phyloP scores from a whole-genome alignment of 768 basidiomycete genomes.

The Termitomyces sp. region DNA sequence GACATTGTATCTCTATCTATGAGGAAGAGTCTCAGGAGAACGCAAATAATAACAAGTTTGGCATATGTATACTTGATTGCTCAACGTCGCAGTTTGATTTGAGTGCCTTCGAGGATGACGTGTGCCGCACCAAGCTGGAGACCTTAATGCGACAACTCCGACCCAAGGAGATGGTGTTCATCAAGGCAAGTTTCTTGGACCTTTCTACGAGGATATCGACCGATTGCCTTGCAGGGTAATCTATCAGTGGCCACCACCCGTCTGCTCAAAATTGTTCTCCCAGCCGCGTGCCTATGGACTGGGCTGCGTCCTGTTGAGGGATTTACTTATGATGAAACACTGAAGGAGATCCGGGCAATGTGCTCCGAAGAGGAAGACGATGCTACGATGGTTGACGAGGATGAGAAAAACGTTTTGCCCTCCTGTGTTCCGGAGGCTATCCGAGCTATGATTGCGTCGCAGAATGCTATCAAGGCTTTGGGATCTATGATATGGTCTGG shows the following conservation, averaged over 20 bases:
- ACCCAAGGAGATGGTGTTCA: constrained; percentile 87
- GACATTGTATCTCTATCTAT: constrained; percentile 89
- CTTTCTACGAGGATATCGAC: neutral
- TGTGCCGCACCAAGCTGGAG: constrained; percentile 88
- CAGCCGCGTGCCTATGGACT: constrained; percentile 84
- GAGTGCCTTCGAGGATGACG: constrained; percentile 86
- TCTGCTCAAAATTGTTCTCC: constrained; percentile 74
- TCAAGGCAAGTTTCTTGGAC: constrained; percentile 52
- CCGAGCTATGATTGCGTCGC: constrained; percentile 59
- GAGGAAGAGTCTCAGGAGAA: constrained; percentile 47
- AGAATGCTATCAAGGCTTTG: constrained; percentile 73
- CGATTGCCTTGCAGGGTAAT: constrained; percentile 54
- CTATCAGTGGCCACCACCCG: constrained; percentile 79
- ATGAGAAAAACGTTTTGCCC: constrained; percentile 33
- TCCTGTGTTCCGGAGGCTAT: constrained; percentile 64
- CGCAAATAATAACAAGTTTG: constrained; percentile 51
- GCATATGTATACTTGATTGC: constrained; percentile 88
- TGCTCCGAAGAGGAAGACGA: constrained; percentile 50
- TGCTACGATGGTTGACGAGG: constrained; percentile 37
- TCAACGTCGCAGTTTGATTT: constrained; percentile 94
- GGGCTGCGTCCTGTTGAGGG: constrained; percentile 81
- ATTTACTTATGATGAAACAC: constrained; percentile 63
- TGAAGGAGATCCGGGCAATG: constrained; percentile 61
- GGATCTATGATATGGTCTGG: constrained; percentile 88
- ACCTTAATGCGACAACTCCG: constrained; percentile 88